These are phyloP conservation scores for Microbotryum violaceum DNA, from an alignment of 1,284 basidiomycete genomes.

Conservation along the genomic window DNA sequence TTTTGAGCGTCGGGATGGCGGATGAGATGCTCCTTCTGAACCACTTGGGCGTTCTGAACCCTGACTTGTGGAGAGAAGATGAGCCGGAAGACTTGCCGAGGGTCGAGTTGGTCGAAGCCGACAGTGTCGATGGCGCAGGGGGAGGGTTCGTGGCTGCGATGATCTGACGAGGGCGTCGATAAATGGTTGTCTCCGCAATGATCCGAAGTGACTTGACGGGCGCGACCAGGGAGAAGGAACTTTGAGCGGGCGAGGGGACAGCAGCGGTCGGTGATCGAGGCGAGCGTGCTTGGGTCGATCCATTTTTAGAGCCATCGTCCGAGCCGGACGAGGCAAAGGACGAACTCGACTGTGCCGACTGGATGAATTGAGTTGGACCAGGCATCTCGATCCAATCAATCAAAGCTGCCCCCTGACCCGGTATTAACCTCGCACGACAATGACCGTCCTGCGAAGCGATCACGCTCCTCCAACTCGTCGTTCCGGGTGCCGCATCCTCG, in stretches of 20 bases:
- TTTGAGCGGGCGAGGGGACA: neutral
- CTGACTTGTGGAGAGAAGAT: neutral
- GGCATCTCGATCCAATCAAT: slow-evolving; percentile 1
- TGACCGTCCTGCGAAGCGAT: neutral
- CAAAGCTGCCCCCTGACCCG: neutral
- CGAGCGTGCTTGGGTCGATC: neutral
- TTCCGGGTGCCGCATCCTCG: neutral
- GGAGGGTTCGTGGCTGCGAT: neutral
- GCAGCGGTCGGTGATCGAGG: neutral
- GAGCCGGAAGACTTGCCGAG: too few relatives aligned
- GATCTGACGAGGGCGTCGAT: slow-evolving; percentile 1
- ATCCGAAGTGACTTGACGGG: neutral
- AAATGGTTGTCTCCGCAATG: slow-evolving; percentile 6
- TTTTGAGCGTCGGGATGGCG: too few relatives aligned
- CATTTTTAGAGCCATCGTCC: too few relatives aligned
- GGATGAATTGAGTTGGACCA: too few relatives aligned
- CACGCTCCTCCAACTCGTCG: neutral
- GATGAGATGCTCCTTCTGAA: neutral
- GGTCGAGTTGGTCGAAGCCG: too few relatives aligned
- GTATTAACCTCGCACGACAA: neutral
- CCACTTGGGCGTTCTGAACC: slow-evolving; percentile 9
- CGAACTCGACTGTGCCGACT: too few relatives aligned
- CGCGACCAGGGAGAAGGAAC: neutral
- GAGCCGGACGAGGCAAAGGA: too few relatives aligned
- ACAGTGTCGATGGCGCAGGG: neutral